Conservation (phyloP, 73 alveolate species). For the Halteria grandinella region DNA sequence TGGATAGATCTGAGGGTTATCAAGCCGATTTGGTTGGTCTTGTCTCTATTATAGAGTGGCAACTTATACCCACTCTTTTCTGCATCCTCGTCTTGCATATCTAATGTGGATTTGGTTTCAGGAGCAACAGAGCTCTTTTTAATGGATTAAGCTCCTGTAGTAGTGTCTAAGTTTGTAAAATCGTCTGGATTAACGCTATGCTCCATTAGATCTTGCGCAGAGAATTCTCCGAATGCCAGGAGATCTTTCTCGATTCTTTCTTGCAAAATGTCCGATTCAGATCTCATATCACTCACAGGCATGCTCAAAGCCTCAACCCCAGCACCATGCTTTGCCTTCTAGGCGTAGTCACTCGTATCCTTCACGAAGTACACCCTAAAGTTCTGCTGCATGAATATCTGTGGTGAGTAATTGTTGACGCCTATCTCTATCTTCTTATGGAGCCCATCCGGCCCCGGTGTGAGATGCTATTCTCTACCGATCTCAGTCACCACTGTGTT, state of each 20-base stretch:
- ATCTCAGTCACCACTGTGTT: constrained; percentile 25
- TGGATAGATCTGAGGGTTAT: constrained; percentile 28
- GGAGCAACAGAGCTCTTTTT: background rate
- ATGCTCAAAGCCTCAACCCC: background rate
- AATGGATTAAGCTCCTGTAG: no score
- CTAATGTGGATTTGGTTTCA: background rate
- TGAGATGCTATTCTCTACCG: background rate
- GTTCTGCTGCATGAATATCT: constrained; percentile 7
- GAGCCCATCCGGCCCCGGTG: constrained; percentile 39
- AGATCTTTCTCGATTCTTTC: constrained; percentile 35
- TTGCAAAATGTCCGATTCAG: constrained; percentile 12
- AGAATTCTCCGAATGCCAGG: constrained; percentile 42
- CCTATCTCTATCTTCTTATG: constrained; percentile 41
- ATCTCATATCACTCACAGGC: background rate
- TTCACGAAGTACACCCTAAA: constrained; percentile 37
- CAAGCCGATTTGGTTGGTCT: constrained; percentile 19
- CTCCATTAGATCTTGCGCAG: constrained; percentile 29
- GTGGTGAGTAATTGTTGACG: constrained; percentile 35
- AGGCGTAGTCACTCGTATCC: constrained; percentile 39
- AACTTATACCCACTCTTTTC: constrained; percentile 25
- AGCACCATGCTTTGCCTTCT: background rate
- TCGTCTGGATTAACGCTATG: constrained; percentile 7
- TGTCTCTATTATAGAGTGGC: constrained; percentile 30
- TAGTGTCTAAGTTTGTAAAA: constrained; percentile 5
- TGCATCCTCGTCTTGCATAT: constrained; percentile 15